Evolutionary conservation across 2,329 filamentous ascomycete genomes (phyloP).

Genomic region (Didymella arachidicola): DNA sequence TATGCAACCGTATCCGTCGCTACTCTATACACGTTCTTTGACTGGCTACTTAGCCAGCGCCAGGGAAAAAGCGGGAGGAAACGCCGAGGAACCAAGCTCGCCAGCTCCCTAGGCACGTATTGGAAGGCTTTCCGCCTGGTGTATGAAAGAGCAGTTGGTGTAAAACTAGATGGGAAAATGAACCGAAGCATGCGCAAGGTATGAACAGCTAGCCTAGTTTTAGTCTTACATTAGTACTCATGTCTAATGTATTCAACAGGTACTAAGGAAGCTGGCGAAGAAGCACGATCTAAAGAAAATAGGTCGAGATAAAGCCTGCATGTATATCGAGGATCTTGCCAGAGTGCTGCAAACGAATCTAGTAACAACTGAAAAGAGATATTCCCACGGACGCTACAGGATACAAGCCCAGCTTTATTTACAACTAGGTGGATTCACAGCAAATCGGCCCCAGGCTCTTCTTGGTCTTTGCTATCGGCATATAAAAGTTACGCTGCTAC

Average conservation of each 20-base stretch:
- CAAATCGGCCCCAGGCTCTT: conserved; percentile 4
- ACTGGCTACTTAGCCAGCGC: conserved; percentile 24
- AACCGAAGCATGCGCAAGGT: not conserved
- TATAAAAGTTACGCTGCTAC: conserved; percentile 19
- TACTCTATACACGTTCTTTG: conserved; percentile 27
- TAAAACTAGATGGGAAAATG: no score
- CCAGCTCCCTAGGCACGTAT: conserved; percentile 26
- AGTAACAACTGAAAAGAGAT: conserved; percentile 26
- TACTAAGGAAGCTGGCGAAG: conserved; percentile 25
- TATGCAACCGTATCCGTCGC: not conserved
- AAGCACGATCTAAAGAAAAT: conserved; percentile 26
- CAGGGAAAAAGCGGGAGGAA: conserved; percentile 20
- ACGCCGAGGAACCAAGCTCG: conserved; percentile 22
- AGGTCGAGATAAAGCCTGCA: conserved; percentile 24
- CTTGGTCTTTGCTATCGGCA: conserved; percentile 18
- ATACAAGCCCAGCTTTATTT: conserved; percentile 30
- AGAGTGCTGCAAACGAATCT: conserved; percentile 33
- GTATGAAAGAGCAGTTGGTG: conserved; percentile 19
- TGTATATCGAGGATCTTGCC: conserved; percentile 29
- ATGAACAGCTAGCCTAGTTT: conserved; percentile 4
- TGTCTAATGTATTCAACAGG: conserved; percentile 13
- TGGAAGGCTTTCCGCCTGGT: conserved; percentile 29
- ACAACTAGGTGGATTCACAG: conserved; percentile 26
- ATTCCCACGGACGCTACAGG: conserved; percentile 21
- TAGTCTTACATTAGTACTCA: not conserved